These are phyloP conservation scores for Talaromyces proteolyticus DNA, from an alignment of 495 filamentous ascomycete genomes.

Conservation along the genomic window DNA sequence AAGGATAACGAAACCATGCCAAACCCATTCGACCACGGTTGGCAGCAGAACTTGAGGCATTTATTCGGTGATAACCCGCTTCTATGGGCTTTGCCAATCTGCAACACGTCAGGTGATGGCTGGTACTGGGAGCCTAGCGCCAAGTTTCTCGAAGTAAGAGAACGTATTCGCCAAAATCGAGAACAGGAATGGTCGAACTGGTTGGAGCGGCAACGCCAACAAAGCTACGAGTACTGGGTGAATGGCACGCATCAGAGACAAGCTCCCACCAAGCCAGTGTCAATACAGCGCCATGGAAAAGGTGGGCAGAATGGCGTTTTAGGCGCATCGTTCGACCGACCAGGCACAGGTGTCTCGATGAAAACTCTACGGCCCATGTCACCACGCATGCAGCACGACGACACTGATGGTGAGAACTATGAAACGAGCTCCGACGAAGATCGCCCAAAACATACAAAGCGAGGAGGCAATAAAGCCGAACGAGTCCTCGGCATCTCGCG, in stretches of 20 bases:
- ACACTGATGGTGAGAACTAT: constrained; percentile 32
- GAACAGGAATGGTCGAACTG: constrained; percentile 43
- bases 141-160: constrained; percentile 62
- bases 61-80: constrained; percentile 69
- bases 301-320: constrained; percentile 6
- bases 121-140: constrained; percentile 87
- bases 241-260: constrained; percentile 1
- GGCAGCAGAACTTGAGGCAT: constrained; percentile 69
- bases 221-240: constrained; percentile 7
- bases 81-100: constrained; percentile 75
- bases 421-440: constrained; percentile 14
- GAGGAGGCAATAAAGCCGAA: constrained; percentile 8
- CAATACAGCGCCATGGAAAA: constrained; percentile 2
- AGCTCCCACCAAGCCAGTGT: constrained; percentile 8
- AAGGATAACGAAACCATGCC: constrained; percentile 80
- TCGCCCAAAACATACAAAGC: constrained; percentile 14
- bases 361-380: constrained; percentile 42
- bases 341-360: constrained; percentile 46
- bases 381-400: constrained; percentile 36
- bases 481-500: constrained; percentile 5
- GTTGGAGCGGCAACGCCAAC: constrained; percentile 26
- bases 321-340: constrained; percentile 23
- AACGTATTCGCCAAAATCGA: constrained; percentile 51
- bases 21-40: constrained; percentile 87
- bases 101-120: constrained; percentile 84